A percentile compares a stretch with the other conserved stretches of the same genome.
Evolutionary conservation across 2,329 filamentous ascomycete species (phyloP).

Genomic region (Alternaria panax): DNA sequence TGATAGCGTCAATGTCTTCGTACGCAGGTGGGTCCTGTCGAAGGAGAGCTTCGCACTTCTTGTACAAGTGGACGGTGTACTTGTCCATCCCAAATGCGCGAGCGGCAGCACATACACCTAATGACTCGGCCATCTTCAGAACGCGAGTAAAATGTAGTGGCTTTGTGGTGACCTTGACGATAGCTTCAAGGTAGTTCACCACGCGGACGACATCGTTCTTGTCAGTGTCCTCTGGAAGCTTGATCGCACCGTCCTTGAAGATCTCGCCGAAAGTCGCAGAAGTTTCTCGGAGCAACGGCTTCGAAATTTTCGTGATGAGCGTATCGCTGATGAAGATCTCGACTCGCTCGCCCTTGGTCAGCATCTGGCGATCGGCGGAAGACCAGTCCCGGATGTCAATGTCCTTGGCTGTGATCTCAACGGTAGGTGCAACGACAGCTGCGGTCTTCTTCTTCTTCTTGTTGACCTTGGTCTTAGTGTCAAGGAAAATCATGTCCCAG

Average conservation of each 20-base stretch:
- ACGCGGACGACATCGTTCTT: fast-evolving
- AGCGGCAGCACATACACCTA: background rate
- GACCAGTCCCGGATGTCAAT: background rate
- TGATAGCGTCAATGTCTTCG: background rate
- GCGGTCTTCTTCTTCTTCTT: background rate
- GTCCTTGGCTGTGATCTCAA: background rate
- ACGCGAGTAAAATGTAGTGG: fast-evolving
- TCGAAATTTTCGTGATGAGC: background rate
- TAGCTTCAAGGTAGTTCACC: background rate
- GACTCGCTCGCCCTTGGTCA: background rate
- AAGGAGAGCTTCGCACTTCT: background rate
- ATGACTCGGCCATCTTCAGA: background rate
- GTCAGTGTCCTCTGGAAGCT: background rate
- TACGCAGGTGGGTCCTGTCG: background rate
- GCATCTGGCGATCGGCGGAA: background rate
- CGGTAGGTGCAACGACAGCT: too few species aligned
- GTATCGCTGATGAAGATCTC: background rate
- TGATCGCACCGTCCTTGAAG: fast-evolving
- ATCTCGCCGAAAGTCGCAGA: background rate
- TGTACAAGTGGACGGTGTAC: background rate
- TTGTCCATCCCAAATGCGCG: background rate
- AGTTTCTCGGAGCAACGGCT: background rate
- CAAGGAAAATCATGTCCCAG: background rate
- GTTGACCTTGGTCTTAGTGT: background rate
- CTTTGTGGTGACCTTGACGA: fast-evolving